Evolutionary conservation across 164 flowering plant genomes (phyloP).

Genomic region (Amborella trichopoda): DNA sequence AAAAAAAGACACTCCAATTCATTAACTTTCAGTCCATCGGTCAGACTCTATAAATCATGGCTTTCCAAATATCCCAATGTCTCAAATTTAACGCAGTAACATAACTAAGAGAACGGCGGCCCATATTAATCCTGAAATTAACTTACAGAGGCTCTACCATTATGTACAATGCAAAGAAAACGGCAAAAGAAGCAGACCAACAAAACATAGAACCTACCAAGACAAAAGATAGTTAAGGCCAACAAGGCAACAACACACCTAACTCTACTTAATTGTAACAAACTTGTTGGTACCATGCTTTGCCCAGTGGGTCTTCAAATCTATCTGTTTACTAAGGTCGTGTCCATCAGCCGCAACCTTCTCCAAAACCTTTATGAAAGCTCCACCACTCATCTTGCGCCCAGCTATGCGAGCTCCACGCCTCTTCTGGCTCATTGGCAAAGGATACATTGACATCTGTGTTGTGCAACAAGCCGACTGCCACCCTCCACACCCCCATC

Average conservation of each 20-base stretch:
- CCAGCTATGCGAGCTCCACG: slow-evolving; percentile 93
- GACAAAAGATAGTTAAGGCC: not conserved
- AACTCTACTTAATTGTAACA: slow-evolving; percentile 68
- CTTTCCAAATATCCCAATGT: too few species aligned
- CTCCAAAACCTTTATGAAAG: slow-evolving; percentile 89
- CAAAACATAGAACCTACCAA: not conserved
- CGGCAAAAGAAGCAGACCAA: not conserved
- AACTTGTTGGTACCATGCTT: slow-evolving; percentile 94
- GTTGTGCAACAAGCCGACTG: slow-evolving; percentile 94
- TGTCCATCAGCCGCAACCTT: slow-evolving; percentile 69
- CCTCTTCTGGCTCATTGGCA: slow-evolving; percentile 84
- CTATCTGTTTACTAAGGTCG: slow-evolving; percentile 63
- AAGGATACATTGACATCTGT: slow-evolving; percentile 60
- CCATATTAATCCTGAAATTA: too few species aligned
- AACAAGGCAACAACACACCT: not conserved
- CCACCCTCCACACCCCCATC: slow-evolving; percentile 99
- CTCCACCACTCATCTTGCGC: slow-evolving; percentile 90
- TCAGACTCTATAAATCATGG: too few species aligned
- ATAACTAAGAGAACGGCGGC: too few species aligned
- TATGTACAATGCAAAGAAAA: not conserved
- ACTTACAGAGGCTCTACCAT: too few species aligned
- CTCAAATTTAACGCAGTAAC: too few species aligned
- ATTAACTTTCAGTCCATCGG: too few species aligned
- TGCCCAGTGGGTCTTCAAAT: slow-evolving; percentile 84
- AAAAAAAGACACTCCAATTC: too few species aligned